phyloP scores from a whole-genome alignment of 805 yeast genomes.

The Candida stauntonica region DNA sequence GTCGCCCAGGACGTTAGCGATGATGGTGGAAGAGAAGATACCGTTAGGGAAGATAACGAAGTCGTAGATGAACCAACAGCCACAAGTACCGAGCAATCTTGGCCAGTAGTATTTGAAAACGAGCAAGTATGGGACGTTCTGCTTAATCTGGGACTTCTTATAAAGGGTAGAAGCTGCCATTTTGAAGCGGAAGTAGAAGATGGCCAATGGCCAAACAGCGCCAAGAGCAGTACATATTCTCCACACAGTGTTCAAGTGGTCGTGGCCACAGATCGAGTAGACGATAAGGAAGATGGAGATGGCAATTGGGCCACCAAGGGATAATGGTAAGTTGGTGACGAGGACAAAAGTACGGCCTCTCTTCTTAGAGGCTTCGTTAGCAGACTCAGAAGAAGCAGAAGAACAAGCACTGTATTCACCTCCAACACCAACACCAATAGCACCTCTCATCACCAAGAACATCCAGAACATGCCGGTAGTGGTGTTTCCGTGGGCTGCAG shows the following conservation, averaged over 20 bases:
- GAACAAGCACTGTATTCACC: slow-evolving; percentile 74
- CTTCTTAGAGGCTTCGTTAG: slow-evolving; percentile 57
- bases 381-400: slow-evolving; percentile 67
- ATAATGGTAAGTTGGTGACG: slow-evolving; percentile 68
- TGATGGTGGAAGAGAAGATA: slow-evolving; percentile 59
- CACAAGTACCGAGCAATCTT: slow-evolving; percentile 64
- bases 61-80: slow-evolving; percentile 77
- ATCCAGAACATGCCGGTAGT: slow-evolving; percentile 67
- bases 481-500: slow-evolving; percentile 63
- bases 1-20: slow-evolving; percentile 43
- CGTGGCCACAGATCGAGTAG: slow-evolving; percentile 44
- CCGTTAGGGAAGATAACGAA: slow-evolving; percentile 81
- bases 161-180: slow-evolving; percentile 65
- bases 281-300: slow-evolving; percentile 64
- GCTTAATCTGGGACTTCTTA: slow-evolving; percentile 59
- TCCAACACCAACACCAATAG: slow-evolving; percentile 75
- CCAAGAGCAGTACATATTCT: slow-evolving; percentile 66
- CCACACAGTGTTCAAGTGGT: slow-evolving; percentile 53
- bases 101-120: slow-evolving; percentile 66
- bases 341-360: slow-evolving; percentile 64
- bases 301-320: slow-evolving; percentile 79
- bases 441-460: slow-evolving; percentile 69
- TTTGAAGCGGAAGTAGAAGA: slow-evolving; percentile 66
- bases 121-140: slow-evolving; percentile 52
- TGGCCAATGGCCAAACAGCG: slow-evolving; percentile 62